Percentiles rank a stretch among this genome's conserved stretches.
Conservation (phyloP, 352 stramenopile species). For the Globisporangium iwayamae region DNA sequence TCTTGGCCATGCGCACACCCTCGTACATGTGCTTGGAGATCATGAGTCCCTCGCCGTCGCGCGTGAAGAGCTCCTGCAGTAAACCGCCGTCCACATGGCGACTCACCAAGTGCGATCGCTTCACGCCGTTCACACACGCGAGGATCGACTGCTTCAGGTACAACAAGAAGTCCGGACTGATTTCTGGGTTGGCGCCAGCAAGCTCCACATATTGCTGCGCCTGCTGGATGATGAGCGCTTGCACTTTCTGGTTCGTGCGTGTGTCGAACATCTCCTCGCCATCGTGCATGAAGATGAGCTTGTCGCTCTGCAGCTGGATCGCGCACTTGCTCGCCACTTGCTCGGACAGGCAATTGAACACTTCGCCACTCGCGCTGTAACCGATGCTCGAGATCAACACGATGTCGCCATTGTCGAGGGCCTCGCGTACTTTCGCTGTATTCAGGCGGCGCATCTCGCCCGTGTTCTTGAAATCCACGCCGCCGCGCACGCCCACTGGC, state of each 20-base stretch:
- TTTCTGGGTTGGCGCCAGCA: constrained; percentile 39
- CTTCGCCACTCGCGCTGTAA: constrained; percentile 94
- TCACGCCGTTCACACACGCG: constrained; percentile 82
- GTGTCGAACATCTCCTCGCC: constrained; percentile 85
- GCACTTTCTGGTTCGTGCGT: constrained; percentile 71
- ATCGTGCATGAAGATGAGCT: constrained; percentile 89
- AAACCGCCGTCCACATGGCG: constrained; percentile 87
- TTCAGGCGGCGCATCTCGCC: constrained; percentile 95
- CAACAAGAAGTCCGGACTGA: constrained; percentile 68
- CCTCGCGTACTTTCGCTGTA: constrained; percentile 84
- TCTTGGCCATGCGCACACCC: constrained; percentile 90
- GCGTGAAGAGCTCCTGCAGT: constrained; percentile 97
- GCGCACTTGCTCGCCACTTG: constrained; percentile 86
- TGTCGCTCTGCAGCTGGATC: constrained; percentile 77
- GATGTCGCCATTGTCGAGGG: constrained; percentile 94
- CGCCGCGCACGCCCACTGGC: constrained; percentile 81
- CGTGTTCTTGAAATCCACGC: constrained; percentile 88
- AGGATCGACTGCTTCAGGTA: constrained; percentile 86
- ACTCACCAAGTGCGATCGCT: constrained; percentile 82
- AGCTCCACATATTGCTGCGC: constrained; percentile 81
- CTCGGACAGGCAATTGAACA: constrained; percentile 90
- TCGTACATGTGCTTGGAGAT: constrained; percentile 98
- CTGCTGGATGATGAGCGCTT: constrained; percentile 78
- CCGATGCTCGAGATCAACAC: constrained; percentile 95
- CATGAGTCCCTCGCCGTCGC: constrained; percentile 95